Base-by-base conservation (phyloP, 192 early-diverging fungal genomes). In the Coemansia javaensis region DNA sequence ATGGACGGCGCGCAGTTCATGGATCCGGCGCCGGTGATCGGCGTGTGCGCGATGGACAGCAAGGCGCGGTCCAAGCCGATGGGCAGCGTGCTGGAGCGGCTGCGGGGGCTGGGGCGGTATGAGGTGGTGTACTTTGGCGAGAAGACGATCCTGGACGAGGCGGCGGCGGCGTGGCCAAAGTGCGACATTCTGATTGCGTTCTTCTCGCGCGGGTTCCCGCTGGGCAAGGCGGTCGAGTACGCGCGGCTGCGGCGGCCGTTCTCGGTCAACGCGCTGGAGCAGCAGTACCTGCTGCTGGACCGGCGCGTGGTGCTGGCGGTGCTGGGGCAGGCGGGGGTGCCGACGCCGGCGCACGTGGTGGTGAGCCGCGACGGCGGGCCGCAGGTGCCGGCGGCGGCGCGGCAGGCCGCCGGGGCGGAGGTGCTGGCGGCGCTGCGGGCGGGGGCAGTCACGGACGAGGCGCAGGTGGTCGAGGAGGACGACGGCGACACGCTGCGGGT, bases 161-260 rank as follows among this genome's bases (percentile, higher is more conserved):
- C 79, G 40, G 81, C 93, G 7, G 82, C 86, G 31, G 78, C 83
- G 45, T 96, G 95, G 95, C 95, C 95, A 6, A 66, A 75, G 1
- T 96, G 93, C 75, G 92, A 98, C 69, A 93, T 96, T 63, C 81
- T 98, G 42, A 92, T 98, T 21, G 90, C 90, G 12, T 98, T 98
- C 76, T 98, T 96, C 72, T 96, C 93, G 8, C 60, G 56, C 15
- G 93, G 90, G 8, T 98, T 98, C 53, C 95, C 95, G 6, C 70
- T 98, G 13, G 79, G 85, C 25, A 98, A 98, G 75, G 93, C 95
- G 0, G 87, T 93, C 34, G 71, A 85, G 41, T 98, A 98, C 53
- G 83, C 88, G 13, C 75, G 86, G 30, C 77, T 92, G 34, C 79
- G 90, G 32, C 74, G 81, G 12, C 93, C 93, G 23, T 93, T 87